Percentiles rank a stretch among this genome's conserved stretches.
Conservation (phyloP, 345 rosid species). For the Eucalyptus fibrosa region DNA sequence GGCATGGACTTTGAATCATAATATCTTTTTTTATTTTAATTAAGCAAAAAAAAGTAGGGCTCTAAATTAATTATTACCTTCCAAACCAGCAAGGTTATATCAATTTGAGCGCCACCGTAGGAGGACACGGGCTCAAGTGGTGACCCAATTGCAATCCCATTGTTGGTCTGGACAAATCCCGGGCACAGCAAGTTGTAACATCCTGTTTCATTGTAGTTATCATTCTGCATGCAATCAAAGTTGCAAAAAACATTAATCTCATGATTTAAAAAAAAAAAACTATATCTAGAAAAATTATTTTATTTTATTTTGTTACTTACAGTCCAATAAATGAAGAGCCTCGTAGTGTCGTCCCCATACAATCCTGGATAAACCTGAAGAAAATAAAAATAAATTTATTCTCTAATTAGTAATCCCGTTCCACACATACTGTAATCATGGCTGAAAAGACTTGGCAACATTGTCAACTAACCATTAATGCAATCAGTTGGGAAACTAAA, state of each 20-base stretch:
- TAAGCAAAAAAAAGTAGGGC: background rate
- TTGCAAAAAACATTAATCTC: background rate
- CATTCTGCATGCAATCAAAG: slow-evolving; percentile 29
- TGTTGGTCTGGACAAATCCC: slow-evolving; percentile 87
- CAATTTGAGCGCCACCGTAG: too few species aligned
- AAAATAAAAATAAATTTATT: background rate
- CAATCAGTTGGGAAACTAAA: too few species aligned
- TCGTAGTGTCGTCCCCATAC: slow-evolving; percentile 85
- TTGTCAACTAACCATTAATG: too few species aligned
- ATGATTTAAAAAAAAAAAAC: background rate
- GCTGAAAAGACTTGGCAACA: too few species aligned
- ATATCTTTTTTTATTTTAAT: background rate
- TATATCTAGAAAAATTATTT: background rate
- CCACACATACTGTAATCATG: too few species aligned
- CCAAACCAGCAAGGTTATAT: too few species aligned
- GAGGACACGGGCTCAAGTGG: slow-evolving; percentile 13
- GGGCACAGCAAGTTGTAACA: slow-evolving; percentile 94
- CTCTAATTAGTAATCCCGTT: too few species aligned
- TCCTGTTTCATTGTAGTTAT: slow-evolving; percentile 91
- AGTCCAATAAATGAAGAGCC: slow-evolving; percentile 99
- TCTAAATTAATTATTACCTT: too few species aligned
- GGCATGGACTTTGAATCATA: background rate
- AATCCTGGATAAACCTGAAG: slow-evolving; percentile 35
- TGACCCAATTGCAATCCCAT: slow-evolving; percentile 78
- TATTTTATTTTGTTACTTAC: slow-evolving; percentile 19